Base-by-base conservation (phyloP, 2,329 filamentous ascomycete species). In the Hypocrella siamensis region DNA sequence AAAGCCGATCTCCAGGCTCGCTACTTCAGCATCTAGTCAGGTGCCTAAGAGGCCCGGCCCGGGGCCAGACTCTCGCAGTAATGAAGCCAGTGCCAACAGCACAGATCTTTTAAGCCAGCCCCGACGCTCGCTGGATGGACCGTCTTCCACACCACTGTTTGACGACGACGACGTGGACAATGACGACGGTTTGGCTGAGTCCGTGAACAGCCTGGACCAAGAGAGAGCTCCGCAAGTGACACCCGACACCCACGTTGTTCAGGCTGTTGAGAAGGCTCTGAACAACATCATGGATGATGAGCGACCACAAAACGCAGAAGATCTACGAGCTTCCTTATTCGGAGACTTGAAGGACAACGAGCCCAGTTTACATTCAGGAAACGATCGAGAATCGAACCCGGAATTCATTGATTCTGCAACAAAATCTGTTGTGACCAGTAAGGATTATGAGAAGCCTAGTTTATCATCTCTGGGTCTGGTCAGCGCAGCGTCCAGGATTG, bases 381-480 rank as follows among this genome's bases (percentile, higher is more conserved):
- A 60, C 26, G 72, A 76, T n/a, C 65, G 66, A 29, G 65, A 70
- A 21, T 79, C 77, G 1, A 61, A 67, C 21, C 61, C 68, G 38
- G 72, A 64, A 33, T 81, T 77, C 2, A 51, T 76, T 9, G 79
- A 86, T 28, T 48, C 49, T 15, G 51, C 54, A 14, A 55, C 54
- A 15, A 42, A 54, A 17, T 35, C 38, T 10, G 31, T 40, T 16
- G 39, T 37, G 31, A 26, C 28, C 17, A 42, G 49, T 3, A 70
- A 65, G 37, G 65, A 69, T 28, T 56, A 47, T 22, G 68, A 74
- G 18, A 93, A 80, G 52, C 86, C 85, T 17, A 98, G 82, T 47
- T 74, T 98, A 40, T 79, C 88, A 9, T 94, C 90, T 1, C 60
- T 98, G 3, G 90, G 90, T 0, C 69, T 98, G 5, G 83, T 98